Percentiles rank a stretch among this genome's conserved stretches.
Conservation (phyloP, 306 rosid species). For the Alnus rubra region DNA sequence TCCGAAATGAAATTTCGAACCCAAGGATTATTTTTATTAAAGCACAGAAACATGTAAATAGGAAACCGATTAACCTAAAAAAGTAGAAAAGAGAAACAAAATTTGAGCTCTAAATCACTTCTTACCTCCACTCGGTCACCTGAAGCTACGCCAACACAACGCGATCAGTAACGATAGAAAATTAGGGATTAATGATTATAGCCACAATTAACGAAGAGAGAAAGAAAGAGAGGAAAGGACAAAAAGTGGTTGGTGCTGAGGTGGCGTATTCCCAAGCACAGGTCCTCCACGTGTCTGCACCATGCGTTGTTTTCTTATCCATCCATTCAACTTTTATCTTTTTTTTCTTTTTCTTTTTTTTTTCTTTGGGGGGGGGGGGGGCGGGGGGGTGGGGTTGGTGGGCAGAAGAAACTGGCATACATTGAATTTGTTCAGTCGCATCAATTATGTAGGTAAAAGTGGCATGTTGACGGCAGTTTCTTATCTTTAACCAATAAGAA, state of each 20-base stretch:
- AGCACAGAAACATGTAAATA: background rate
- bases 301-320: background rate
- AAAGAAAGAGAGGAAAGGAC: background rate
- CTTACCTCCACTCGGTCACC: background rate
- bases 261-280: background rate
- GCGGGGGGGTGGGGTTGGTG: no score
- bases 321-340: no score
- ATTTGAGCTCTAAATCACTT: background rate
- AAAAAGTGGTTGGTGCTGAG: background rate
- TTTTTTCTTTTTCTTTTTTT: no score
- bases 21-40: background rate
- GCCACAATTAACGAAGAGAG: background rate
- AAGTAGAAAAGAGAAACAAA: background rate
- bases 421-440: no score
- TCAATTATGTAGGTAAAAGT: no score
- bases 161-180: background rate
- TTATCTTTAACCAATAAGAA: no score
- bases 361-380: no score
- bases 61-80: background rate
- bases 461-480: no score
- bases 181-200: background rate
- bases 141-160: background rate
- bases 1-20: background rate
- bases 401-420: no score
- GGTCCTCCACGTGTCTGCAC: background rate